Percentiles rank a stretch among this genome's conserved stretches.
Evolutionary conservation across 225 moss, liverwort and hornwort species (phyloP).

Genomic region (Ulota crispa): DNA sequence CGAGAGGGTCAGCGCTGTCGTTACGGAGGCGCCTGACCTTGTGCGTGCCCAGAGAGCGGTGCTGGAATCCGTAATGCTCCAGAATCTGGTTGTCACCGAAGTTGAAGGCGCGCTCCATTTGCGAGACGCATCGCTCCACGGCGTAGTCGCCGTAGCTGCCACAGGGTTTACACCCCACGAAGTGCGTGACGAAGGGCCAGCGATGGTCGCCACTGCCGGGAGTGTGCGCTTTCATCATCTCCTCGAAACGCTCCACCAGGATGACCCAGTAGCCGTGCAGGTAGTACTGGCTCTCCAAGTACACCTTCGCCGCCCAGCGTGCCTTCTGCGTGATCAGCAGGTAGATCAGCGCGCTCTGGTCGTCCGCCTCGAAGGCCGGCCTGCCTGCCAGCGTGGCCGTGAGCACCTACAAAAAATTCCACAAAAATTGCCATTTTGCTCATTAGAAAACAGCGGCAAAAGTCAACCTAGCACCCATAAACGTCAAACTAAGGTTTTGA

Average conservation of each 20-base stretch:
- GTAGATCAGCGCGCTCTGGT: slow-evolving; percentile 43
- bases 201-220: slow-evolving; percentile 43
- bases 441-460: too few relatives aligned
- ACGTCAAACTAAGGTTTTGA: too few relatives aligned
- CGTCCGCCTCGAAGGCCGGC: slow-evolving; percentile 50
- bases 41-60: slow-evolving; percentile 34
- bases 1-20: slow-evolving; percentile 38
- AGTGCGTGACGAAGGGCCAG: slow-evolving; percentile 42
- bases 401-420: not conserved
- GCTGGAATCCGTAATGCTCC: slow-evolving; percentile 42
- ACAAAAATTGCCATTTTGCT: not conserved
- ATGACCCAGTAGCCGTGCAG: slow-evolving; percentile 61
- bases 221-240: slow-evolving; percentile 42
- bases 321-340: slow-evolving; percentile 30
- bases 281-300: slow-evolving; percentile 46
- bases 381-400: slow-evolving; percentile 35
- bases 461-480: too few relatives aligned
- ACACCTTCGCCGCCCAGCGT: slow-evolving; percentile 42
- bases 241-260: slow-evolving; percentile 47
- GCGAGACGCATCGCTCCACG: slow-evolving; percentile 38
- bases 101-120: slow-evolving; percentile 62
- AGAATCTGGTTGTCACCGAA: slow-evolving; percentile 53
- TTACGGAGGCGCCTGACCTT: slow-evolving; percentile 40
- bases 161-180: slow-evolving; percentile 43
- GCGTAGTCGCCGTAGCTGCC: slow-evolving; percentile 45